Conservation (phyloP, 208 protist genomes). For the Trypanosoma brucei region DNA sequence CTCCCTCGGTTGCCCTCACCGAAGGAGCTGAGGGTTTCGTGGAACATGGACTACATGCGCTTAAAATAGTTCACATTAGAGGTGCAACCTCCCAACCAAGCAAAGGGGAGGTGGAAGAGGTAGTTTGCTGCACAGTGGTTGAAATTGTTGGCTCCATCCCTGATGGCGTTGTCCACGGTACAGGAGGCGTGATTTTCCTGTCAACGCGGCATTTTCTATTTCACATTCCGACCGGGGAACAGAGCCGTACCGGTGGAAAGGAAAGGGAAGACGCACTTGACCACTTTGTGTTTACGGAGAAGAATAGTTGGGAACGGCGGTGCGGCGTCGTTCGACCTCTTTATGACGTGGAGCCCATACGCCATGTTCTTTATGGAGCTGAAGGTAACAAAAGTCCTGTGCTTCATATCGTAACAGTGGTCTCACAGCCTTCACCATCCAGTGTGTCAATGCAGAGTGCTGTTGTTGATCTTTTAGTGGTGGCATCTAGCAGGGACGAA, state of each 20-base stretch:
- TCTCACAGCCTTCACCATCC: background rate
- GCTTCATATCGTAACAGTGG: slow-evolving; percentile 9
- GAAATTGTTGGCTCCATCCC: slow-evolving; percentile 11
- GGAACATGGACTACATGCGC: slow-evolving; percentile 3
- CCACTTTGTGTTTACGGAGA: slow-evolving; percentile 15
- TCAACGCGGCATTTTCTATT: slow-evolving; percentile 51
- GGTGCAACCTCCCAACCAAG: background rate
- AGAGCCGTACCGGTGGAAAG: background rate
- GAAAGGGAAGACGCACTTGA: slow-evolving; percentile 13
- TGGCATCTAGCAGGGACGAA: background rate
- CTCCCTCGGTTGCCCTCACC: background rate
- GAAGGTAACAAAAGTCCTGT: background rate
- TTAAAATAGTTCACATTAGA: slow-evolving; percentile 21
- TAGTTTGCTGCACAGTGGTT: slow-evolving; percentile 19
- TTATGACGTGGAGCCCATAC: slow-evolving; percentile 3
- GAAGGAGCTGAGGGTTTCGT: background rate
- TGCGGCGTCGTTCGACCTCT: slow-evolving; percentile 5
- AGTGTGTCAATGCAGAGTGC: background rate
- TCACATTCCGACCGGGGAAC: slow-evolving; percentile 1
- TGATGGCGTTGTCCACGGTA: slow-evolving; percentile 20
- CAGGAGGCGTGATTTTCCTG: slow-evolving; percentile 41
- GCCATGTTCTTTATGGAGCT: background rate
- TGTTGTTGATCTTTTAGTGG: background rate
- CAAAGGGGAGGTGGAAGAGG: background rate
- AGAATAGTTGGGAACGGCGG: slow-evolving; percentile 16